Base-by-base conservation (phyloP, 1,284 basidiomycete species). In the Ceratobasidium sp. region DNA sequence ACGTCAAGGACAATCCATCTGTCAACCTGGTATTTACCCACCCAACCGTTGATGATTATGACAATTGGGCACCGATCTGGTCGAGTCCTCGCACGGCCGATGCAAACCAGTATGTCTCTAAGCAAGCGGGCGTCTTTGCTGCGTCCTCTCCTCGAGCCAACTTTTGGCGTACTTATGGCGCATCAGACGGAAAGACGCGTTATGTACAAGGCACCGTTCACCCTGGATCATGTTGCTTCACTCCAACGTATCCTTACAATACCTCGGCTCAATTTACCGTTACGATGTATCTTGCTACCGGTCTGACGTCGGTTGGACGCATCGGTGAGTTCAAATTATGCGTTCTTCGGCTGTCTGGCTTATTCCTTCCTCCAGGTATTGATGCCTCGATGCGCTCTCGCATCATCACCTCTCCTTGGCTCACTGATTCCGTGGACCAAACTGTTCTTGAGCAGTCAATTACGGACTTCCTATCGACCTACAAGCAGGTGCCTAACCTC, bases 11-110 rank as follows among this genome's bases (percentile, higher is more conserved):
- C 78, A 89, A 89, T 78, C 88, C 88, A 26, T 88, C 87, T 8
- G 86, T 89, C 77, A 87, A 88, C 1, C 77, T 89, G 78, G 86
- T 89, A 36, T 89, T 89, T 80, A 88, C 86, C 1, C 88, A 89
- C 76, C 88, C 88, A 4, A 82, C 79, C 45, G 82, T 89, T 69
- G 85, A 89, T 34, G 64, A 18, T 0, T 88, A 88, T n/a, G n/a
- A n/a, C 74, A 85, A 88, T 12, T 89, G 87, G 87, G 85, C 84
- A 8, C 34, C 60, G 32, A 85, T 89, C 8, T 87, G 84, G 84
- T 79, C 78, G 26, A 80, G 81, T 76, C 88, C 88, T 8, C 82
- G 84, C n/a, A 76, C 84, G 9, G 85, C 86, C 2, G 88, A 89
- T 77, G 83, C 84, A 18, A 79, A 80, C 4, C 86, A 87, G 76